Conservation (phyloP, 208 protist species). For the Strigomonas culicis region DNA sequence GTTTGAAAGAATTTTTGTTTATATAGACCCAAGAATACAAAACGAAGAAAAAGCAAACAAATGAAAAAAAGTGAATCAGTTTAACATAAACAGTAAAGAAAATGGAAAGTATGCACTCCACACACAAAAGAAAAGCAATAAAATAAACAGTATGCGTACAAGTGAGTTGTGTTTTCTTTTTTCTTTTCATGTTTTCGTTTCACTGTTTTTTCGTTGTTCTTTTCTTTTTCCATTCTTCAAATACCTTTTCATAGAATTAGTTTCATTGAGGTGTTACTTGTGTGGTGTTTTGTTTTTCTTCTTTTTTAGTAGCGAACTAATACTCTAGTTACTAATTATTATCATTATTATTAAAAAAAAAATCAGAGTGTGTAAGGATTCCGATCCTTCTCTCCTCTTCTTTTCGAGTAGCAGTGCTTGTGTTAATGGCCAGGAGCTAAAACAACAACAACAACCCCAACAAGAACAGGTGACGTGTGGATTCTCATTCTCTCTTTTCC, state of each 20-base stretch:
- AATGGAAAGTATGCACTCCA: constrained; percentile 1
- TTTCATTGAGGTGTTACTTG: background rate
- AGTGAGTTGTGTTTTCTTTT: background rate
- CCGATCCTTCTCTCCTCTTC: constrained; percentile 7
- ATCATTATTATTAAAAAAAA: constrained; percentile 2
- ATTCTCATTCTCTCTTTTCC: background rate
- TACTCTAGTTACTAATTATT: constrained; percentile 8
- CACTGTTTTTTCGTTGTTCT: constrained; percentile 5
- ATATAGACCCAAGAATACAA: background rate
- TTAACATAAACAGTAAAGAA: background rate
- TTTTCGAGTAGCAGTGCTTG: background rate
- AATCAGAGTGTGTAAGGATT: background rate
- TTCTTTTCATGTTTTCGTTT: background rate
- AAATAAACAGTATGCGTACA: background rate
- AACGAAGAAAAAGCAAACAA: background rate
- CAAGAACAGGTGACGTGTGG: background rate
- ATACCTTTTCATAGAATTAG: background rate
- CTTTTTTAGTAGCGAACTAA: constrained; percentile 7
- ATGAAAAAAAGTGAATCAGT: background rate
- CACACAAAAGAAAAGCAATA: constrained; percentile 4
- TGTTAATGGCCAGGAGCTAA: background rate
- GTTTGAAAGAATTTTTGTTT: constrained; percentile 7
- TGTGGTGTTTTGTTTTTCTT: constrained; percentile 8
- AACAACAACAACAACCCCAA: background rate
- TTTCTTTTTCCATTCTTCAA: constrained; percentile 8